Evolutionary conservation across 2,329 filamentous ascomycete genomes (phyloP).

Genomic region (Chaetomium olivaceum): DNA sequence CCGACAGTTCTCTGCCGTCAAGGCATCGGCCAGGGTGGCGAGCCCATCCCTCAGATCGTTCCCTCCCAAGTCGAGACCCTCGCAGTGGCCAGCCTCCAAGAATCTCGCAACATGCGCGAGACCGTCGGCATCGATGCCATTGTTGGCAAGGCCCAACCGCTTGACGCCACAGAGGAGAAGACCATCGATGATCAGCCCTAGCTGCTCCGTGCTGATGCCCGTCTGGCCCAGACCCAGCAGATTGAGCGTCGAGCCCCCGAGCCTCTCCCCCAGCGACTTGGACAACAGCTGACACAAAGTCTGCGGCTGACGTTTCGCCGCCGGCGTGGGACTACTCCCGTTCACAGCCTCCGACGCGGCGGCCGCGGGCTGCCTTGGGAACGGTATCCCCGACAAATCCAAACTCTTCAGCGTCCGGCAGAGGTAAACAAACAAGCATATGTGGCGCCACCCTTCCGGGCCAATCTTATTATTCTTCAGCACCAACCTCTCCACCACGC

Average conservation of each 20-base stretch:
- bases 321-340: conserved; percentile 9
- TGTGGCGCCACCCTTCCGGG: conserved; percentile 84
- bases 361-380: conserved; percentile 52
- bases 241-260: conserved; percentile 75
- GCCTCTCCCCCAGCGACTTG: conserved; percentile 72
- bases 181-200: conserved; percentile 78
- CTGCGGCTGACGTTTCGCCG: conserved; percentile 29
- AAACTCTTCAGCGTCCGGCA: conserved; percentile 82
- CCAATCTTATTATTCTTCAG: conserved; percentile 92
- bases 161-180: conserved; percentile 75
- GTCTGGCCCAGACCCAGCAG: conserved; percentile 83
- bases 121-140: conserved; percentile 72
- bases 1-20: conserved; percentile 54
- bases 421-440: conserved; percentile 87
- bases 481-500: conserved; percentile 81
- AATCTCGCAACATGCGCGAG: conserved; percentile 76
- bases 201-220: conserved; percentile 66
- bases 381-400: conserved; percentile 81
- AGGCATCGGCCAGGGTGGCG: conserved; percentile 52
- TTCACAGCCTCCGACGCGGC: conserved; percentile 7
- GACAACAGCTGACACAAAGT: conserved; percentile 69
- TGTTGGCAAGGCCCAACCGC: conserved; percentile 80
- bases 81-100: conserved; percentile 72
- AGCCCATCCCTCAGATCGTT: conserved; percentile 68
- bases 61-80: conserved; percentile 85